These are phyloP conservation scores for Boletus coccyginus DNA, from an alignment of 768 basidiomycete species.

Conservation along the genomic window DNA sequence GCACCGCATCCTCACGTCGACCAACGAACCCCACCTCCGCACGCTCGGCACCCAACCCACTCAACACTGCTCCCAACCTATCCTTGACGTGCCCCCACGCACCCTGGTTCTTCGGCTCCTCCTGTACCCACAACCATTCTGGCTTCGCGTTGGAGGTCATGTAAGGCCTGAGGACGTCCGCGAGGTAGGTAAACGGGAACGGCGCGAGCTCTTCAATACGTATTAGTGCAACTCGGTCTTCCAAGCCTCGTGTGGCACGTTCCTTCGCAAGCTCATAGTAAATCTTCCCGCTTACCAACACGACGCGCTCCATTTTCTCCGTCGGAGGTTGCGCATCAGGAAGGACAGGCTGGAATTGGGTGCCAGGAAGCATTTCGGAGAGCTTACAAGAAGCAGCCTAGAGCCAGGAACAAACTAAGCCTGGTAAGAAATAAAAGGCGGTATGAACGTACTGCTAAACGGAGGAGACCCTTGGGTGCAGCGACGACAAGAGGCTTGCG, in stretches of 20 bases:
- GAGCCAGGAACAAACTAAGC: background rate
- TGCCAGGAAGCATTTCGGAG: constrained; percentile 55
- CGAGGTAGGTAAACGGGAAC: constrained; percentile 71
- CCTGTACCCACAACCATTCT: constrained; percentile 67
- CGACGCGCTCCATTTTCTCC: constrained; percentile 54
- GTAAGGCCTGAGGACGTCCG: constrained; percentile 47
- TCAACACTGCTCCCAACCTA: constrained; percentile 54
- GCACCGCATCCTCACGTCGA: constrained; percentile 66
- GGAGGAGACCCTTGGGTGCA: constrained; percentile 79
- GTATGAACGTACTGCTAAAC: constrained; percentile 57
- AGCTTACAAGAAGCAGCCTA: constrained; percentile 75
- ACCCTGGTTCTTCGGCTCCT: constrained; percentile 88
- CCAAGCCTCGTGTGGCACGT: constrained; percentile 47
- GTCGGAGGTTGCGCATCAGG: constrained; percentile 41
- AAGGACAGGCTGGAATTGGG: constrained; percentile 67
- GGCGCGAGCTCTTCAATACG: constrained; percentile 86
- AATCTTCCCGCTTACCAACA: constrained; percentile 78
- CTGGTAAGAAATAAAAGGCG: background rate
- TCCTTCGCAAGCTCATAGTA: constrained; percentile 85
- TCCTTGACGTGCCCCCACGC: constrained; percentile 65
- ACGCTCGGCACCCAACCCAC: constrained; percentile 30
- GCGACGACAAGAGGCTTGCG: constrained; percentile 85
- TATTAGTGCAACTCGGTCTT: constrained; percentile 59
- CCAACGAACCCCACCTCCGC: constrained; percentile 55
- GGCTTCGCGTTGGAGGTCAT: constrained; percentile 36